Evolutionary conservation across 2,329 filamentous ascomycete genomes (phyloP), one percentile per base, ranked within the genome.

Genomic region (Phialemoniopsis sp.): DNA sequence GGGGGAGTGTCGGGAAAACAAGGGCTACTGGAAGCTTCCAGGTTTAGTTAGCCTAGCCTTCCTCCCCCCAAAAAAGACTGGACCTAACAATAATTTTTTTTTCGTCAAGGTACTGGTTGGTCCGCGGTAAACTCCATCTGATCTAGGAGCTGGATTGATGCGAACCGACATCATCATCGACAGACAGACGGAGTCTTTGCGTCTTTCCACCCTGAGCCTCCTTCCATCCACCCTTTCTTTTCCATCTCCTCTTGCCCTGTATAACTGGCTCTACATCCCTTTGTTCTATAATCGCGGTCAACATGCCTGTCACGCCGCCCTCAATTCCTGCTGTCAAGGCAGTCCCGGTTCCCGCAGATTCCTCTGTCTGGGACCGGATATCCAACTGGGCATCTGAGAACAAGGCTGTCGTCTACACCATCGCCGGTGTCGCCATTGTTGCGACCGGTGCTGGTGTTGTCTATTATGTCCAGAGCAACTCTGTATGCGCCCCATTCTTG

Each of bases 341-440:
- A 42, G 58, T 79, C 38, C 67, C 70, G 32, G 62, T 79, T 51
- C 66, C 76, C 41, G 62, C 70, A 49, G 76, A 84, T 45, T 78
- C 83, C 43, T 85, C 87, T 34, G 68, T 93, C 40, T 95, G 89
- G 89, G 88, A 95, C 64, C 85, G 90, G 56, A 72, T 96, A 66
- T 85, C 89, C 50, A 83, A 73, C 58, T 98, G 93, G 91, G 89
- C 87, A 13, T 87, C 89, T 3, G 91, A 97, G 62, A 90, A 98
- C 70, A 97, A 96, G 72, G 86, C 88, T 35, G 78, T 91, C 39
- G 90, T 95, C 47, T 98, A 96, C 67, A 96, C 93, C 51, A 88
- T 97, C 66, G 93, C 91, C 40, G 93, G 93, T 56, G 87, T 95
- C 44, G 91, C 91, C 39, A 78, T 95, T 35, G 89, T 96, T 32